Evolutionary conservation across 805 yeast species (phyloP).

Genomic region (Ogataea corticis): DNA sequence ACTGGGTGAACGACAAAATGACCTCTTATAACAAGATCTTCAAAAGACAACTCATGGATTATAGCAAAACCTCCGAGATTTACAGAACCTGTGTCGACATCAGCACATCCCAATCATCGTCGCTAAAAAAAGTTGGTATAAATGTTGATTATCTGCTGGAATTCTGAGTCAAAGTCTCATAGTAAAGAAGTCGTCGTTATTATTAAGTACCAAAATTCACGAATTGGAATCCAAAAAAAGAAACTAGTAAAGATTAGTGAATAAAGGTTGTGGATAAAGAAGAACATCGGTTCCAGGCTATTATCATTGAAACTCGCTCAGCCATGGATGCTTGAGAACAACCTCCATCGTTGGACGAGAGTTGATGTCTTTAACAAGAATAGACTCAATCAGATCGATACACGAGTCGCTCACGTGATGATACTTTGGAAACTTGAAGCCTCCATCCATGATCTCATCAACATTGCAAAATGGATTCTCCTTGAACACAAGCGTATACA

Average conservation of each 20-base stretch:
- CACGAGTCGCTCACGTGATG: slow-evolving; percentile 61
- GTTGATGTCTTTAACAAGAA: slow-evolving; percentile 66
- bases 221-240: not conserved
- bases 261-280: not conserved
- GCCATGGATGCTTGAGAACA: slow-evolving; percentile 73
- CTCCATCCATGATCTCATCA: slow-evolving; percentile 93
- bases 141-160: slow-evolving; percentile 69
- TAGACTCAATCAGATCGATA: slow-evolving; percentile 57
- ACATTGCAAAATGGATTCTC: slow-evolving; percentile 96
- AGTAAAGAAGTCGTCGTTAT: not conserved
- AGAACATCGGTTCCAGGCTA: not conserved
- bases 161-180: slow-evolving; percentile 1
- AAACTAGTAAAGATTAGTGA: not conserved
- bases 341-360: slow-evolving; percentile 74
- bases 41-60: slow-evolving; percentile 66
- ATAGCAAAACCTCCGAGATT: slow-evolving; percentile 50
- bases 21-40: slow-evolving; percentile 58
- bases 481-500: slow-evolving; percentile 87
- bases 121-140: slow-evolving; percentile 64
- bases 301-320: slow-evolving; percentile 32
- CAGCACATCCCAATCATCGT: slow-evolving; percentile 57
- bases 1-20: slow-evolving; percentile 73
- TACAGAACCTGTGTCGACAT: slow-evolving; percentile 57
- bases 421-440: slow-evolving; percentile 61
- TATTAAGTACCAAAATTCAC: not conserved